Evolutionary conservation across 495 filamentous ascomycete genomes (phyloP), one percentile per base, ranked within the genome.

Genomic region (Tetracladium marchalianum): DNA sequence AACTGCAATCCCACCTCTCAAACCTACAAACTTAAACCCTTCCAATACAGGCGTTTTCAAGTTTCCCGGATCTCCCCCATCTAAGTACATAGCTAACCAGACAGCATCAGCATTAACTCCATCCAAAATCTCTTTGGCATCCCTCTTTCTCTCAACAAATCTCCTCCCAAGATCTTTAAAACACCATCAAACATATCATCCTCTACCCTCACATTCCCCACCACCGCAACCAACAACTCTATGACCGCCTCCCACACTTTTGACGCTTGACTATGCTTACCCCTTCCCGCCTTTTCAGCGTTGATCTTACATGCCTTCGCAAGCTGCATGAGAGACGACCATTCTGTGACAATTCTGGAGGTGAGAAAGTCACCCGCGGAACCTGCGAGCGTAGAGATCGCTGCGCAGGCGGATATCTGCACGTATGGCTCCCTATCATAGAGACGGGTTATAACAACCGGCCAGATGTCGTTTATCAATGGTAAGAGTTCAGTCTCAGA

Each of bases 391-490:
- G 64, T 64, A 35, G 69, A 70, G 4, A 95, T 63, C 2, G 81
- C 72, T 17, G 79, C 71, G 34, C 81, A 76, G 18, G 87, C 84
- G 2, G 79, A 71, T 9, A 81, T 70, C 0, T 73, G 76, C n/a
- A 94, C 82, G 52, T 80, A 88, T 0, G 75, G 70, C 60, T 94
- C 87, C 19, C 75, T 63, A 58, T 93, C 85, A 49, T 84, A 72
- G 5, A 96, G 70, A 31, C 86, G 73, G 4, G 74, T 63, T 0
- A 85, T 63, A 9, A 94, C 66, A 5, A 86, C 77, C 0, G 89
- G 87, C 87, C 89, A 98, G 18, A 96, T 64, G 4, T 85, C 84
- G 59, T 95, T 87, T 39, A 96, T 80, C 2, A 96, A 69, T 0
- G 92, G 92, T 1, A 98, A 69, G 58, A 94, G 95, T 11, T 76